phyloP scores from a whole-genome alignment of 495 filamentous ascomycete species.

The Xylaria curta region DNA sequence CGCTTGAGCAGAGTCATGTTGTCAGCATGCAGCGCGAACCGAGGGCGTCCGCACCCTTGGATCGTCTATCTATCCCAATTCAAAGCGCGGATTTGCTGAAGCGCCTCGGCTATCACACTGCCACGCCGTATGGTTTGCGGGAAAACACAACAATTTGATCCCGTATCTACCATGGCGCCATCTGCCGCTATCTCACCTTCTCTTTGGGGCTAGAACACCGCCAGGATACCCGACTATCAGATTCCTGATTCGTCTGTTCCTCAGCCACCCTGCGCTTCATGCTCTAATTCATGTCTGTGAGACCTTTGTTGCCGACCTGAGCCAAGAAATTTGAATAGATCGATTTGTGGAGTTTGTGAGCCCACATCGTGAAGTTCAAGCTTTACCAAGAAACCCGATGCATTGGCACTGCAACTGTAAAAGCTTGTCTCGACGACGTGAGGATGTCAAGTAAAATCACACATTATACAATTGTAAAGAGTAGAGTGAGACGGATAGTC shows the following conservation, averaged over 20 bases:
- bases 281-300: neutral
- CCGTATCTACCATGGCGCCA: slow-evolving; percentile 18
- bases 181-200: slow-evolving; percentile 17
- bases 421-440: slow-evolving; percentile 19
- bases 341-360: slow-evolving; percentile 1
- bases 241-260: slow-evolving; percentile 10
- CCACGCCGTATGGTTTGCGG: neutral
- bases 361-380: slow-evolving; percentile 20
- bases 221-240: slow-evolving; percentile 1
- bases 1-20: slow-evolving; percentile 14
- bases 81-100: slow-evolving; percentile 13
- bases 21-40: slow-evolving; percentile 20
- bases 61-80: slow-evolving; percentile 7
- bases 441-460: neutral
- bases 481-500: neutral
- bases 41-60: neutral
- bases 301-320: no score
- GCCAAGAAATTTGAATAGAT: slow-evolving; percentile 8
- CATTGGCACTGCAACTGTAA: slow-evolving; percentile 12
- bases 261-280: neutral
- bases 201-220: slow-evolving; percentile 8
- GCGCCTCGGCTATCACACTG: slow-evolving; percentile 7
- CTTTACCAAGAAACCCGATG: slow-evolving; percentile 11
- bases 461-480: neutral
- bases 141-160: neutral